These are phyloP conservation scores for Diutina ranongensis DNA, from an alignment of 1,139 yeast species.

Conservation along the genomic window DNA sequence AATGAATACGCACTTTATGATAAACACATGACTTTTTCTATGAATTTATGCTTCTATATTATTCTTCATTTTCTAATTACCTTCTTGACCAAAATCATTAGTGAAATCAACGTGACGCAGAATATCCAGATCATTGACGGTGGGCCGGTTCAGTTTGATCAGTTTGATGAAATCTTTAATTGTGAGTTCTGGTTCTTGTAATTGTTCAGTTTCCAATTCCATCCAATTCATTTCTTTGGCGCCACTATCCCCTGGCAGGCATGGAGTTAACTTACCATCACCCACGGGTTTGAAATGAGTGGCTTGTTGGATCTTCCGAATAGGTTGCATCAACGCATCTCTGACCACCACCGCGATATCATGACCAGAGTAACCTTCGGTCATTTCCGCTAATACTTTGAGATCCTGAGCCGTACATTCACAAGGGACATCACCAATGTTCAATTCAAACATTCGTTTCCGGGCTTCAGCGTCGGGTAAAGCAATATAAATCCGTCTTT, in stretches of 20 bases:
- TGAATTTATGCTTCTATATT: too few relatives aligned
- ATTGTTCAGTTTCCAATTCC: conserved; percentile 79
- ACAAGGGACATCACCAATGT: conserved; percentile 87
- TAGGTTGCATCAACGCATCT: conserved; percentile 97
- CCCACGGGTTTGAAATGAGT: conserved; percentile 74
- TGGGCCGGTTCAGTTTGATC: conserved; percentile 83
- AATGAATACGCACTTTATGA: neutral
- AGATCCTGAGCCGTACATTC: conserved; percentile 63
- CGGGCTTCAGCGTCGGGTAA: conserved; percentile 90
- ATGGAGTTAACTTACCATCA: conserved; percentile 59
- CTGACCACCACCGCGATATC: conserved; percentile 95
- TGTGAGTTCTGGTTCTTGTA: conserved; percentile 80
- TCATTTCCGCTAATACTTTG: conserved; percentile 76
- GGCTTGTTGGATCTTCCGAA: conserved; percentile 89
- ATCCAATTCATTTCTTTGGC: conserved; percentile 92
- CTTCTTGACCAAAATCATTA: conserved; percentile 93
- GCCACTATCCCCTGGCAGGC: conserved; percentile 88
- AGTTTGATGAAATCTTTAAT: conserved; percentile 92
- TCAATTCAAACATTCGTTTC: conserved; percentile 85
- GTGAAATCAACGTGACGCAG: conserved; percentile 81
- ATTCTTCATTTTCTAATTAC: conserved; percentile 40
- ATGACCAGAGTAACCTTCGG: conserved; percentile 96
- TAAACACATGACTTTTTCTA: too few relatives aligned
- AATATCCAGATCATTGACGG: conserved; percentile 80
- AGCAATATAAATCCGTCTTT: conserved; percentile 87